Evolutionary conservation across 371 early-diverging fungal species (phyloP), one percentile per base, ranked within the genome.

Genomic region (Rhizomucor pusillus): DNA sequence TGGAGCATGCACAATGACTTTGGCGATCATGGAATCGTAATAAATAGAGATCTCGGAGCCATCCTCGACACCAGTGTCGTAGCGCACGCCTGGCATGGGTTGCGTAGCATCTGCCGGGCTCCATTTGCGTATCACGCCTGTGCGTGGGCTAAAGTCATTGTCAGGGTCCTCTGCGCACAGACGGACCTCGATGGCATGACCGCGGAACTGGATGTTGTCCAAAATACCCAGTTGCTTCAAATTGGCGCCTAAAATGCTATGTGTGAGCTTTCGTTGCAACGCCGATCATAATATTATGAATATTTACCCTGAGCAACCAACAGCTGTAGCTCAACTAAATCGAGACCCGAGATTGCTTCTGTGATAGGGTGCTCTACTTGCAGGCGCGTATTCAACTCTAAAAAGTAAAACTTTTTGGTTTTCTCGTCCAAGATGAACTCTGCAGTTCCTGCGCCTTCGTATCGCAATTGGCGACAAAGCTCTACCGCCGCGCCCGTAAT

Each of bases 361-460:
- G 98, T 96, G 50, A 97, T 92, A 24, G 97, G 95, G 71, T 97
- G 99, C 73, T 98, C 98, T 47, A 94, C 94, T 64, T 91, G 92
- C 50, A 91, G 73, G 40, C 91, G 88, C 0, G 91, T 90, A 73
- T 91, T 91, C 71, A 91, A 75, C 61, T 91, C 92, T 67, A 91
- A 71, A 66, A 91, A 91, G 75, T 87, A 93, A 45, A 90, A 89
- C 53, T 86, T 77, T 50, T 81, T 82, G 36, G 74, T 75, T 43
- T 79, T 74, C 52, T 81, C 79, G 50, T 83, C 83, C 47, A 88
- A 73, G 37, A 94, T 79, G 57, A 93, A 94, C 65, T 94, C 94
- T 18, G 89, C 90, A 4, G 94, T 94, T 44, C 92, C 90, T 6
- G 89, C 90, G 37, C 84, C 82, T 37, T 65, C 69, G 60, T 89